Evolutionary conservation across 116 monocot genomes (phyloP).

Genomic region (Trichopus zeylanicus): DNA sequence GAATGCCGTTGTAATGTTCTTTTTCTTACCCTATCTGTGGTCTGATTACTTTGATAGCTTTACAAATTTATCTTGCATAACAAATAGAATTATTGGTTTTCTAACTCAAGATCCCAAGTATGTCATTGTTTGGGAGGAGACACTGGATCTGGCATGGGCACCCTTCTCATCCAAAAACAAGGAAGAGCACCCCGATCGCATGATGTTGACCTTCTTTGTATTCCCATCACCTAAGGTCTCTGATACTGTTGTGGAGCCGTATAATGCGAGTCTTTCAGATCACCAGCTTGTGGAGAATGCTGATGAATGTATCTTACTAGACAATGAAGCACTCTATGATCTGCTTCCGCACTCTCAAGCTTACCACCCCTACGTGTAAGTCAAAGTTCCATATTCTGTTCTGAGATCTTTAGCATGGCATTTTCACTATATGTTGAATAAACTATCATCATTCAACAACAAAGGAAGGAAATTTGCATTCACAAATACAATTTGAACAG

Average conservation of each 20-base stretch:
- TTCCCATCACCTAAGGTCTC: constrained; percentile 35
- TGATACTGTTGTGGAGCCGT: constrained; percentile 34
- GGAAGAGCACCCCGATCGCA: constrained; percentile 31
- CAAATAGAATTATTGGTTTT: background rate
- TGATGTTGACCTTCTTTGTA: constrained; percentile 33
- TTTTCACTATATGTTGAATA: background rate
- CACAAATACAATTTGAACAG: no score
- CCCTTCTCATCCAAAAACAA: constrained; percentile 29
- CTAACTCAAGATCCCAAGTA: constrained; percentile 17
- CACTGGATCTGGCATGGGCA: constrained; percentile 28
- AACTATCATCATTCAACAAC: background rate
- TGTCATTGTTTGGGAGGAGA: constrained; percentile 26
- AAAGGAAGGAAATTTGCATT: no score
- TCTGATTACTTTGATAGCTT: no score
- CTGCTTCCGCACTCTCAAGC: constrained; percentile 31
- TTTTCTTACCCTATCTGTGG: no score
- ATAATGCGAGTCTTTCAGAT: constrained; percentile 28
- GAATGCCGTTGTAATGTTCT: no score
- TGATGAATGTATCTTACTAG: constrained; percentile 30
- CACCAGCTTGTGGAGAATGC: constrained; percentile 38
- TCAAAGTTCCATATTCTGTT: background rate
- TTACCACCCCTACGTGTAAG: constrained; percentile 30
- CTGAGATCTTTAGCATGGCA: background rate
- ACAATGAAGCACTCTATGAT: constrained; percentile 33
- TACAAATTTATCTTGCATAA: no score